Evolutionary conservation across 2,329 filamentous ascomycete genomes (phyloP), one percentile per base, ranked within the genome.

Genomic region (Coniochaeta sp.): DNA sequence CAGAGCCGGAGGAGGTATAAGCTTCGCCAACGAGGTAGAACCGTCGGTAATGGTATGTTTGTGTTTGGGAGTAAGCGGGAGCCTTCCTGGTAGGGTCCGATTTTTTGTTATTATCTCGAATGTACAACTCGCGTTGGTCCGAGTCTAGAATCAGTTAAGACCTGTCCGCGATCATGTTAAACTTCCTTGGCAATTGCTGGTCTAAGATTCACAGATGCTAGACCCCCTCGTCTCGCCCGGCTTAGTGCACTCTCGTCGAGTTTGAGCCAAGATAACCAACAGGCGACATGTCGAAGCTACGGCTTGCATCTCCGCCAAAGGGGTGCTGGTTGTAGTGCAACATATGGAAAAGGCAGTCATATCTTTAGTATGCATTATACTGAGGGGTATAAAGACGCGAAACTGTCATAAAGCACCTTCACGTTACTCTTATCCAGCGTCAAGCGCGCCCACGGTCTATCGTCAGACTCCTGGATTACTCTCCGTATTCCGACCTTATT

Each of bases 1-100:
- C 67, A 64, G 67, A 71, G 59, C 59, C 58, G 47, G 65, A 65
- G 54, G 65, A 67, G 57, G 50, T 24, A 31, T 58, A 31, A 58
- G 40, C 11, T 55, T 11, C 22, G 19, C 8, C 19, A 24, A 8
- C n/a, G 7, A 16, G 47, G 47, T 28, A 14, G 3, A 28, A 52
- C 9, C 22, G 22, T 47, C 22, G 19, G 7, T 14, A n/a, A 6
- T 47, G 43, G 43, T 2, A 2, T 24, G 43, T 47, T 26, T 19
- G 19, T 26, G 43, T 47, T 47, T 47, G 1, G 43, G 43, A 6
- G 38, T 36, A 36, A 36, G 34, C 14, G 34, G 8, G 34, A 36
- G 34, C 12, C 31, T 33, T 33, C 31, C 31, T 33, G 31, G 11
- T 33, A 11, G 11, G 34, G 34, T 36, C 34, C 14, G 12, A 12